Evolutionary conservation across 306 rosid species (phyloP).

Genomic region (Fragaria nilgerrensis): DNA sequence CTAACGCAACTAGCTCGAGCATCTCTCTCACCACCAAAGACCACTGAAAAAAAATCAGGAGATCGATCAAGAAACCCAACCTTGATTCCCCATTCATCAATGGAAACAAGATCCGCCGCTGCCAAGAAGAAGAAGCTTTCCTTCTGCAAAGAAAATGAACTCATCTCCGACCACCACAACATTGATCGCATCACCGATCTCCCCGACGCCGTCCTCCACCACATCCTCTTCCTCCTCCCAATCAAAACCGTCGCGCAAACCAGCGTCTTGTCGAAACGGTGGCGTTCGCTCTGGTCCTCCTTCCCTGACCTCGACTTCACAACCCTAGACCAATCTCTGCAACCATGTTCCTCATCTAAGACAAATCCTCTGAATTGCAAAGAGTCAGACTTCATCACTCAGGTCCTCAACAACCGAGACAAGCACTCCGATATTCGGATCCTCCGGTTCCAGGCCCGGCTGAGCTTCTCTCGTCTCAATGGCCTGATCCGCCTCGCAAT

Average conservation of each 20-base stretch:
- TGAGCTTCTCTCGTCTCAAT: slow-evolving; percentile 63
- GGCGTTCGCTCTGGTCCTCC: slow-evolving; percentile 64
- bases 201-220: slow-evolving; percentile 69
- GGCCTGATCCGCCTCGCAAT: slow-evolving; percentile 58
- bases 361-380: slow-evolving; percentile 15
- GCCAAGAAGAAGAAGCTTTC: slow-evolving; percentile 18
- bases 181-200: slow-evolving; percentile 65
- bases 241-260: slow-evolving; percentile 59
- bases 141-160: slow-evolving; percentile 37
- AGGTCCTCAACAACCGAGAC: slow-evolving; percentile 45
- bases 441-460: slow-evolving; percentile 52
- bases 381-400: slow-evolving; percentile 42
- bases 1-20: slow-evolving; percentile 16
- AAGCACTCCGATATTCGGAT: slow-evolving; percentile 49
- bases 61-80: background rate
- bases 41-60: background rate
- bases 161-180: slow-evolving; percentile 19
- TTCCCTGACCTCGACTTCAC: slow-evolving; percentile 81
- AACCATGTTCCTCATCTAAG: background rate
- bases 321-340: slow-evolving; percentile 20
- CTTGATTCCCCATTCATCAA: background rate
- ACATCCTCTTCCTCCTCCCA: slow-evolving; percentile 57
- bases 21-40: slow-evolving; percentile 11
- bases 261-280: slow-evolving; percentile 61
- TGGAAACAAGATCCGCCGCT: slow-evolving; percentile 67